Evolutionary conservation across 768 basidiomycete species (phyloP).

Genomic region (Mycena latifolia): DNA sequence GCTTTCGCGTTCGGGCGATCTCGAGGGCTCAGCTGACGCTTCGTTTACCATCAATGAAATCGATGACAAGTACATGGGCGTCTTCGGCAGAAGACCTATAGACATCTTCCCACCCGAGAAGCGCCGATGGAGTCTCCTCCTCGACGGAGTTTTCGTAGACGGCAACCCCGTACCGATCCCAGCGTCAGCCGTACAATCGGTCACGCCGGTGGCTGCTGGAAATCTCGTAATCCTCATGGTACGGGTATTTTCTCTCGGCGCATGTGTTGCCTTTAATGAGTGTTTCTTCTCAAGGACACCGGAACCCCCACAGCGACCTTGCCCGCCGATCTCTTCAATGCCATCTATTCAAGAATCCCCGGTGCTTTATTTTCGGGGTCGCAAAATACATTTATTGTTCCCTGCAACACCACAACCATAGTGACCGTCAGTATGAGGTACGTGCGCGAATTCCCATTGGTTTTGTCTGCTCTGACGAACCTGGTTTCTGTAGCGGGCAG

Average conservation of each 20-base stretch:
- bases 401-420: constrained; percentile 12
- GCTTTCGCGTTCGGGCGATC: constrained; percentile 17
- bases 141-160: constrained; percentile 9
- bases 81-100: neutral
- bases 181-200: neutral
- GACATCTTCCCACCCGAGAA: constrained; percentile 2
- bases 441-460: no score
- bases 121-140: neutral
- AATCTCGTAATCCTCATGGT: neutral
- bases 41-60: constrained; percentile 20
- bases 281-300: no score
- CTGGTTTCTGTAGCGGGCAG: constrained; percentile 2
- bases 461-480: no score
- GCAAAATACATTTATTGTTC: neutral
- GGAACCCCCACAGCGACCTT: neutral
- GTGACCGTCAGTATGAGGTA: constrained; percentile 9
- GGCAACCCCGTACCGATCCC: neutral
- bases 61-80: neutral
- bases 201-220: neutral
- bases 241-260: no score
- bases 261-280: no score
- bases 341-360: constrained; percentile 12
- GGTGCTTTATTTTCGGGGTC: neutral
- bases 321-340: neutral
- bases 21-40: constrained; percentile 8